Base-by-base conservation (phyloP, 2,329 filamentous ascomycete species). In the Apiospora hydei region DNA sequence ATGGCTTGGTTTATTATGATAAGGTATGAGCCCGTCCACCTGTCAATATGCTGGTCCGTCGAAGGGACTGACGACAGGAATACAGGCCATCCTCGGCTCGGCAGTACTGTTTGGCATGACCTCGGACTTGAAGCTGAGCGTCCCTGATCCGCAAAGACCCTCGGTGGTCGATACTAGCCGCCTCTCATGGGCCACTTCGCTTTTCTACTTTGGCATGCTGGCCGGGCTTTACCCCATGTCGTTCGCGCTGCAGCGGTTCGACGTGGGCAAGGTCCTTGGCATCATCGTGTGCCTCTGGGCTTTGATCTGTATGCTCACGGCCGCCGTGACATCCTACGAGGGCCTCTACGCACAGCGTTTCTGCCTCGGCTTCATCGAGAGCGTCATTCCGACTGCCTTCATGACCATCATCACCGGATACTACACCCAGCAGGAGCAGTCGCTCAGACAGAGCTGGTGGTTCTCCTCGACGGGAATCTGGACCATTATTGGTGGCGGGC, bases 151-250 rank as follows among this genome's bases (percentile, higher is more conserved):
- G 2, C 77, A 79, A 1, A 83, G 82, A 0, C 90, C 91, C 0
- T 86, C 88, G 0, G 88, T 87, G 0, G 88, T 87, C 21, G 88
- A 92, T 77, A 94, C 93, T 0, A 86, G 88, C 0, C 88, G 93
- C 14, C 87, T 95, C 41, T 91, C 88, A 75, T 95, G 92, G 93
- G 93, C 93, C 2, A 94, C 92, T 0, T 94, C 91, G 0, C 85
- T 94, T 77, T 94, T 95, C 83, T 95, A 94, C 83, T 94, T 95
- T 75, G 93, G 93, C 49, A 93, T 93, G 91, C 85, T 95, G 2
- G 90, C 88, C 0, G 93, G 93, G 0, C 83, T 93, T 3, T 94
- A 94, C 74, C 93, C 92, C 1, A 90, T 94, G 88, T 91, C 91
- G 0, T 93, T 92, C 73, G 84, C 88, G 0, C 84, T 94, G 1